A percentile compares a stretch with the other conserved stretches of the same genome.
These are phyloP conservation scores for Sugiyamaella japonica DNA, from an alignment of 1,139 yeast genomes.

Conservation along the genomic window DNA sequence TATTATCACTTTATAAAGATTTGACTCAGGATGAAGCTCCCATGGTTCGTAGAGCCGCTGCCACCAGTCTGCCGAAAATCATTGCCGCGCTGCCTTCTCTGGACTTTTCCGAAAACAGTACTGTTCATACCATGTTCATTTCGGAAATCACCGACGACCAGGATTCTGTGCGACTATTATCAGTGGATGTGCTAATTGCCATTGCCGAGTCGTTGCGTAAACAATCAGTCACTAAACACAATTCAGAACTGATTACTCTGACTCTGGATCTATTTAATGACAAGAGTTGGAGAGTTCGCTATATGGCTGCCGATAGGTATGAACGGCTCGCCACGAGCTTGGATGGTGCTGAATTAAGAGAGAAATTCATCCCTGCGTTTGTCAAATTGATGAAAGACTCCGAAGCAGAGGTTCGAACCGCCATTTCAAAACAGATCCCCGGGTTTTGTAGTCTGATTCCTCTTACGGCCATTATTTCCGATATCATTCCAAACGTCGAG, in stretches of 20 bases:
- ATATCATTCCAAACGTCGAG: conserved; percentile 80
- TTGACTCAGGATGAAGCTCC: conserved; percentile 91
- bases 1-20: conserved; percentile 66
- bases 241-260: conserved; percentile 36
- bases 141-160: conserved; percentile 81
- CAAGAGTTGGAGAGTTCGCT: conserved; percentile 97
- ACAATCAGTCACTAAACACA: conserved; percentile 34
- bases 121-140: conserved; percentile 75
- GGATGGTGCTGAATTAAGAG: conserved; percentile 52
- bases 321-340: conserved; percentile 71
- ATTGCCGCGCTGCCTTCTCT: conserved; percentile 55
- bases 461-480: conserved; percentile 56
- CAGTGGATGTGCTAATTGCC: conserved; percentile 79
- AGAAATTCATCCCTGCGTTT: conserved; percentile 66
- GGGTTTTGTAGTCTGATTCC: conserved; percentile 55
- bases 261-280: conserved; percentile 74
- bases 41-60: conserved; percentile 96
- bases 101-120: conserved; percentile 39
- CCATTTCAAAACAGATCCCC: conserved; percentile 89
- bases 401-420: conserved; percentile 96
- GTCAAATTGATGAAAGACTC: conserved; percentile 80
- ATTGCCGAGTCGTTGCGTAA: conserved; percentile 41
- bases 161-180: conserved; percentile 89
- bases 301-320: conserved; percentile 94
- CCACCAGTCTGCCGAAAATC: conserved; percentile 72